These are phyloP conservation scores for Graphilbum ipis-grandicollis DNA, from an alignment of 2,329 filamentous ascomycete species.

Conservation along the genomic window DNA sequence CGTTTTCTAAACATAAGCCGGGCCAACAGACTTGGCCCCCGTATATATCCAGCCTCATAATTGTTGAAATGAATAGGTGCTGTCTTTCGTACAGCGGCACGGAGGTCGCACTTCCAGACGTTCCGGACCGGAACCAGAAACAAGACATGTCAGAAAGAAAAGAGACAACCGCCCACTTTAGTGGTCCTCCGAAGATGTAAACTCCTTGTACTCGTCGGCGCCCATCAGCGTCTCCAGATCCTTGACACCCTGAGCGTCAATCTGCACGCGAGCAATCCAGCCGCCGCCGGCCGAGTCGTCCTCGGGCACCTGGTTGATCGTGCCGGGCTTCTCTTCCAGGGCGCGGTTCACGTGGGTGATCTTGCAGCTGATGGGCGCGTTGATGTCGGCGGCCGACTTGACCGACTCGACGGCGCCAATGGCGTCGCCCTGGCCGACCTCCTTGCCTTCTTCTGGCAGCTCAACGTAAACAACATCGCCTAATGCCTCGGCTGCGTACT, in stretches of 20 bases:
- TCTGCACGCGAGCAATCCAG: constrained; percentile 82
- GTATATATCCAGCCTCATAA: not conserved
- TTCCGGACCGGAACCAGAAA: no score
- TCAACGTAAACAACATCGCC: constrained; percentile 97
- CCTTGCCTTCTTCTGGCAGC: constrained; percentile 56
- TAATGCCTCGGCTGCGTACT: constrained; percentile 80
- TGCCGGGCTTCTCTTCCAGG: constrained; percentile 71
- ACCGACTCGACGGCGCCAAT: constrained; percentile 95
- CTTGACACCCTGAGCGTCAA: constrained; percentile 45
- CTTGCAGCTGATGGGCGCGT: constrained; percentile 66
- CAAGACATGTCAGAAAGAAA: no score
- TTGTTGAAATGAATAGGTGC: not conserved
- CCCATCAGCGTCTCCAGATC: constrained; percentile 67
- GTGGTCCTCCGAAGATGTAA: constrained; percentile 31
- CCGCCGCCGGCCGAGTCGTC: constrained; percentile 56
- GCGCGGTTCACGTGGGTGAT: constrained; percentile 56
- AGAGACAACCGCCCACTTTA: not conserved
- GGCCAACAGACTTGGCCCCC: no score
- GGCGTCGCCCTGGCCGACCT: constrained; percentile 59
- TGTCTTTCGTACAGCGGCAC: not conserved
- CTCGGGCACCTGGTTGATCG: constrained; percentile 84
- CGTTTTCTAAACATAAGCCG: no score
- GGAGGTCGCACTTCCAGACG: no score
- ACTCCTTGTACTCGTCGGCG: constrained; percentile 57
- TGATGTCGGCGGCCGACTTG: constrained; percentile 96